Percentiles rank a stretch among this genome's conserved stretches.
Evolutionary conservation across 192 early-diverging fungal genomes (phyloP).

Genomic region (Podila epicladia): DNA sequence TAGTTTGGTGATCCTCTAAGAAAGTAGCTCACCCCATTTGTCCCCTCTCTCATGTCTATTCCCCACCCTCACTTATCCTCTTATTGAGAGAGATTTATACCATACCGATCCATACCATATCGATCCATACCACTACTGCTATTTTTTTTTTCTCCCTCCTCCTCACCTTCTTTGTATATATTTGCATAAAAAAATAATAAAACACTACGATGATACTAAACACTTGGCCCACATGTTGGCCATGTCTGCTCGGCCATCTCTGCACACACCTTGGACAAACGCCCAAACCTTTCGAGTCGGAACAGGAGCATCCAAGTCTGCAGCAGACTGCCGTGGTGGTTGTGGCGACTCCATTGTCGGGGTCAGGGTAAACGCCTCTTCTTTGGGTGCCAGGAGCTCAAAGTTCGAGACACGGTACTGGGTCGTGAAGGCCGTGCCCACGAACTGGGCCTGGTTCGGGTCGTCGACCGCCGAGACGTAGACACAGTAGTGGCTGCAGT

Average conservation of each 20-base stretch:
- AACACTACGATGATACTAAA: neutral
- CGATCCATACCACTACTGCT: neutral
- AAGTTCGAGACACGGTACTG: slow-evolving; percentile 19
- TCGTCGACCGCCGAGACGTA: slow-evolving; percentile 19
- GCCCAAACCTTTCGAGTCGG: slow-evolving; percentile 14
- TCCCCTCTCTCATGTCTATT: no score
- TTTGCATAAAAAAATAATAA: neutral
- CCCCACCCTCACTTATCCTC: no score
- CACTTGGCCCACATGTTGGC: slow-evolving; percentile 13
- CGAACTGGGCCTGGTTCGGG: slow-evolving; percentile 7
- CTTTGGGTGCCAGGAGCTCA: slow-evolving; percentile 1
- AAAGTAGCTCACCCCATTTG: no score
- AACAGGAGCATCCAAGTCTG: neutral
- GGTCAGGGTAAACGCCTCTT: no score
- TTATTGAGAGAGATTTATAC: no score
- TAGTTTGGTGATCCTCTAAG: slow-evolving; percentile 22
- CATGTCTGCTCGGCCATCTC: slow-evolving; percentile 33
- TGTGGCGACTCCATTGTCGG: neutral
- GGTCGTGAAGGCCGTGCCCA: slow-evolving; percentile 31
- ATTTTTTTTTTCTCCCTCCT: neutral
- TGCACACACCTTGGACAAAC: slow-evolving; percentile 33
- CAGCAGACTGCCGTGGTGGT: neutral
- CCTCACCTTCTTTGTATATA: neutral
- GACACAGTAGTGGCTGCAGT: slow-evolving; percentile 33
- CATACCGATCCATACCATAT: no score